phyloP scores from a whole-genome alignment of 768 basidiomycete genomes.

The Galerina sulciceps region DNA sequence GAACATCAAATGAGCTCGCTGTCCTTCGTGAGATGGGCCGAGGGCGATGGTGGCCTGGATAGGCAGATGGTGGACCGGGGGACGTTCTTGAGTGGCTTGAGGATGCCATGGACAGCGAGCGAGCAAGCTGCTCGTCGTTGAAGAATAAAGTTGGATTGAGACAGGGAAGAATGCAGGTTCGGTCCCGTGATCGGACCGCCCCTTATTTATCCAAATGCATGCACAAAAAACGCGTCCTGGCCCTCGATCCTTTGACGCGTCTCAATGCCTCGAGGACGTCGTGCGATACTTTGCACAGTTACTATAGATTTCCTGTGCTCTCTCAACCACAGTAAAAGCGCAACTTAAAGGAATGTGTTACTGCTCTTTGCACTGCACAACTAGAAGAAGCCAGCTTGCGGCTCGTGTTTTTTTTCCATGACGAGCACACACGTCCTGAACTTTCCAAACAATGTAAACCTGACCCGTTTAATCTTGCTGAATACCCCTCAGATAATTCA shows the following conservation, averaged over 20 bases:
- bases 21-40: conserved; percentile 23
- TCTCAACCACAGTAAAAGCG: too few species aligned
- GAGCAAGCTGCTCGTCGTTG: conserved; percentile 11
- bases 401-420: too few species aligned
- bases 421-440: too few species aligned
- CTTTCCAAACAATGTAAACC: too few species aligned
- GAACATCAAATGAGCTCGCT: conserved; percentile 24
- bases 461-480: too few species aligned
- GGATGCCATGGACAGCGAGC: conserved; percentile 17
- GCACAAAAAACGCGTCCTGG: background rate
- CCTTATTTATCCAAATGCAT: conserved; percentile 4
- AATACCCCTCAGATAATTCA: too few species aligned
- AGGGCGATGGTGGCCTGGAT: conserved; percentile 9
- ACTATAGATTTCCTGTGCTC: too few species aligned
- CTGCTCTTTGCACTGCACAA: too few species aligned
- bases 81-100: conserved; percentile 5
- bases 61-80: conserved; percentile 19
- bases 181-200: conserved; percentile 10
- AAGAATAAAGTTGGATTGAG: conserved; percentile 1
- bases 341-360: too few species aligned
- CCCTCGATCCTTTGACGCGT: background rate
- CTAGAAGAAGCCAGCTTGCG: too few species aligned
- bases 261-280: too few species aligned
- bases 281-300: too few species aligned
- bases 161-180: background rate